Evolutionary conservation across 192 early-diverging fungal species (phyloP).

Genomic region (Lobosporangium transversale): DNA sequence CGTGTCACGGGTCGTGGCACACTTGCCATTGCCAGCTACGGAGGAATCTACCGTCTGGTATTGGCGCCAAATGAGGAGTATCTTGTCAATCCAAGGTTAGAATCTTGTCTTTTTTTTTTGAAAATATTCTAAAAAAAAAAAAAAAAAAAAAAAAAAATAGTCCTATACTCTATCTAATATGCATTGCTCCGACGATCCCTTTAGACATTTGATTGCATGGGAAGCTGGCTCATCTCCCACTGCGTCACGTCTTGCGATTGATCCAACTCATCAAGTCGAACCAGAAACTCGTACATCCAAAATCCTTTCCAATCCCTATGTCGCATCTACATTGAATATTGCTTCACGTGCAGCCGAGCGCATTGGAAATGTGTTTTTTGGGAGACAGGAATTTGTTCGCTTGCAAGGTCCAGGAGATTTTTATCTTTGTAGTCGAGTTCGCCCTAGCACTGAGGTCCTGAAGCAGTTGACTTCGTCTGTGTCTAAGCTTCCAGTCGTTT

Average conservation of each 20-base stretch:
- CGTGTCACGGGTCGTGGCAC: slow-evolving; percentile 72
- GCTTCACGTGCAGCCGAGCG: slow-evolving; percentile 54
- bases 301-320: slow-evolving; percentile 49
- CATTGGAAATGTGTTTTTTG: slow-evolving; percentile 54
- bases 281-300: slow-evolving; percentile 48
- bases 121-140: too few relatives aligned
- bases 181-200: too few relatives aligned
- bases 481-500: slow-evolving; percentile 37
- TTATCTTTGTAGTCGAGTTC: slow-evolving; percentile 66
- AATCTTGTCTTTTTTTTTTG: background rate
- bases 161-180: too few relatives aligned
- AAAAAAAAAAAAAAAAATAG: too few relatives aligned
- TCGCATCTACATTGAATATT: slow-evolving; percentile 42
- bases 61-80: slow-evolving; percentile 77
- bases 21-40: slow-evolving; percentile 71
- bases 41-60: slow-evolving; percentile 74
- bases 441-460: slow-evolving; percentile 54
- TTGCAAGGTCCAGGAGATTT: slow-evolving; percentile 72
- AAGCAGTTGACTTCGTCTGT: slow-evolving; percentile 43
- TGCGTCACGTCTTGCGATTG: slow-evolving; percentile 48
- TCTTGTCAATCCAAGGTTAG: slow-evolving; percentile 73
- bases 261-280: slow-evolving; percentile 33
- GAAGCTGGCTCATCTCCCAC: slow-evolving; percentile 61
- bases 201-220: slow-evolving; percentile 65
- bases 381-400: slow-evolving; percentile 64